A percentile compares a stretch with the other conserved stretches of the same genome.
These are phyloP conservation scores for Mortierella sp. DNA, from an alignment of 371 early-diverging fungal genomes.

Conservation along the genomic window DNA sequence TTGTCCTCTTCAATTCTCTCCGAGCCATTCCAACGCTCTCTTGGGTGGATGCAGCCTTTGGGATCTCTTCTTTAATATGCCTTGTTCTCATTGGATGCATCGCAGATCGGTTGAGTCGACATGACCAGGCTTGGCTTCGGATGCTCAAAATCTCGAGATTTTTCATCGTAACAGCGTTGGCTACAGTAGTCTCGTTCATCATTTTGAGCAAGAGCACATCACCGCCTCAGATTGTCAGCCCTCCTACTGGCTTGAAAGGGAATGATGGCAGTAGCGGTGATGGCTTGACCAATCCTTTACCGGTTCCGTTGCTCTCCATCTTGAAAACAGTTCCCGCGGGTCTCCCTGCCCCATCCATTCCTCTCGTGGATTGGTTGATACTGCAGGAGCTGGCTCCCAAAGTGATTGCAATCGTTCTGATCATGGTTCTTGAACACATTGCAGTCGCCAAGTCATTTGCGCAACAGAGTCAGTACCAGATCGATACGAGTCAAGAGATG, in stretches of 20 bases:
- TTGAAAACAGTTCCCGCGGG: slow-evolving; percentile 78
- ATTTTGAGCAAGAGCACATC: slow-evolving; percentile 7
- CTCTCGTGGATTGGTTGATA: slow-evolving; percentile 53
- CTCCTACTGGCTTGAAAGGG: neutral
- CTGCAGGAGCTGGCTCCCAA: slow-evolving; percentile 60
- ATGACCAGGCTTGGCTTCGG: slow-evolving; percentile 42
- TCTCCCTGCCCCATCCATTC: slow-evolving; percentile 66
- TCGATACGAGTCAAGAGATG: slow-evolving; percentile 84
- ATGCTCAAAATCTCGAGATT: slow-evolving; percentile 57
- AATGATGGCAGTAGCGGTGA: no score
- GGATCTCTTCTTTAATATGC: slow-evolving; percentile 57
- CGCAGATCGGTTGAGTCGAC: slow-evolving; percentile 28
- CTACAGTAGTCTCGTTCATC: slow-evolving; percentile 60
- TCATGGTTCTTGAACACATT: slow-evolving; percentile 85
- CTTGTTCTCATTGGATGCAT: slow-evolving; percentile 59
- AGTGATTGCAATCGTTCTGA: slow-evolving; percentile 72
- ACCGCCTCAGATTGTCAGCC: slow-evolving; percentile 1
- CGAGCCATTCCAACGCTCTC: slow-evolving; percentile 55
- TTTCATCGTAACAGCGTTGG: slow-evolving; percentile 63
- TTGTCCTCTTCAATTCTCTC: slow-evolving; percentile 66
- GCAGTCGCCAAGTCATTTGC: slow-evolving; percentile 88
- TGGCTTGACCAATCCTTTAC: slow-evolving; percentile 42
- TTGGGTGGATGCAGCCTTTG: slow-evolving; percentile 63
- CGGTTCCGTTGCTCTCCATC: slow-evolving; percentile 61
- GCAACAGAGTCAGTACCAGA: slow-evolving; percentile 60